Percentiles rank a stretch among this genome's conserved stretches.
Conservation (phyloP, 1,139 yeast genomes). For the Hansenula sp. region DNA sequence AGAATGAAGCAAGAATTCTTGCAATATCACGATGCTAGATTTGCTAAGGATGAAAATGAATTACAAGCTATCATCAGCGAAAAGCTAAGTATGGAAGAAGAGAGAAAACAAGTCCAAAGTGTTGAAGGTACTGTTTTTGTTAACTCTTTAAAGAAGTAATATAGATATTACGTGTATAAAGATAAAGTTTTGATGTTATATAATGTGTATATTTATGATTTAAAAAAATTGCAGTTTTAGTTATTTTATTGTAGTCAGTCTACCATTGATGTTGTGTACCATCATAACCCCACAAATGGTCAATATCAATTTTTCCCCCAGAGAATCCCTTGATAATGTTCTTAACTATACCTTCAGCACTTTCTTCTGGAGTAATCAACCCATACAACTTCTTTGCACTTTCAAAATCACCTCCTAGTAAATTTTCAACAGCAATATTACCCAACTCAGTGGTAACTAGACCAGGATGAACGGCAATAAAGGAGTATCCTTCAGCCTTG, state of each 20-base stretch:
- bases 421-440: background rate
- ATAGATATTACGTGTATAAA: background rate
- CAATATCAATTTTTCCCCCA: background rate
- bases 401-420: background rate
- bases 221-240: no score
- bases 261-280: background rate
- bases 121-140: background rate
- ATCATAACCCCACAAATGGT: background rate
- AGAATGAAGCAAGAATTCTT: background rate
- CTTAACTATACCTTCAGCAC: constrained; percentile 4
- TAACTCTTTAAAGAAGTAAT: background rate
- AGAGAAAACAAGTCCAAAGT: background rate
- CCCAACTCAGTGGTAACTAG: constrained; percentile 28
- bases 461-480: constrained; percentile 30
- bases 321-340: background rate
- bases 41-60: background rate
- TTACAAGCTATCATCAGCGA: background rate
- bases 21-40: background rate
- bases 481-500: constrained; percentile 21
- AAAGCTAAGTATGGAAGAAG: background rate
- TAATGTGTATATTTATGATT: no score
- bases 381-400: background rate
- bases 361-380: background rate
- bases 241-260: no score
- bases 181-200: background rate